Percentiles rank a stretch among this genome's conserved stretches.
These are phyloP conservation scores for Mycena chlorophos DNA, from an alignment of 768 basidiomycete genomes.

Conservation along the genomic window DNA sequence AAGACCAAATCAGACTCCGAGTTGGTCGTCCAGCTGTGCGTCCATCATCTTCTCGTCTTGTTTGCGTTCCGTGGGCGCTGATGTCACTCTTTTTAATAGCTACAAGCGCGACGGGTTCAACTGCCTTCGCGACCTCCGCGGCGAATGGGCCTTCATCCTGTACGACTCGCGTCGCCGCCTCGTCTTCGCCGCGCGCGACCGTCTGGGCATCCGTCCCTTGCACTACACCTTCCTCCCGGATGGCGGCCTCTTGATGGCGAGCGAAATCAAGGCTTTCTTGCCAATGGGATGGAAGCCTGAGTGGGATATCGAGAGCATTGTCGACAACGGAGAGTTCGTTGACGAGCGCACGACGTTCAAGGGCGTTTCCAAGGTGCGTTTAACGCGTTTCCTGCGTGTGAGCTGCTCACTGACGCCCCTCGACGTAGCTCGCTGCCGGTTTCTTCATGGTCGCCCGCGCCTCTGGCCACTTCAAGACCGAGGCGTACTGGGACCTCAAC, in stretches of 20 bases:
- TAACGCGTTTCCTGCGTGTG: neutral
- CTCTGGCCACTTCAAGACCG: constrained; percentile 9
- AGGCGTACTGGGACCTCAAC: constrained; percentile 20
- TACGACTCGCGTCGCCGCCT: constrained; percentile 20
- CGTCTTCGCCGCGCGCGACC: constrained; percentile 21
- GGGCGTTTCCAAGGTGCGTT: constrained; percentile 12
- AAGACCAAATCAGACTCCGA: constrained; percentile 24
- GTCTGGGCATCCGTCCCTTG: constrained; percentile 24
- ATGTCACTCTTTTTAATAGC: constrained; percentile 1
- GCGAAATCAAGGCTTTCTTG: constrained; percentile 23
- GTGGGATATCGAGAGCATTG: constrained; percentile 21
- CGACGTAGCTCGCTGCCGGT: constrained; percentile 4
- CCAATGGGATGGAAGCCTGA: constrained; percentile 21
- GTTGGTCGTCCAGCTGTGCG: constrained; percentile 21
- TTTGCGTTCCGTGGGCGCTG: neutral
- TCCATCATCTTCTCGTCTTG: neutral
- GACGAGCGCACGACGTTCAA: constrained; percentile 17
- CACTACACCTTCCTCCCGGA: constrained; percentile 19
- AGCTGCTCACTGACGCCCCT: neutral
- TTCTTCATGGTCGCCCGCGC: constrained; percentile 5
- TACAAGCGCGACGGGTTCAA: constrained; percentile 21
- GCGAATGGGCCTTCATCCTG: constrained; percentile 24
- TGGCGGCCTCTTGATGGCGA: constrained; percentile 16
- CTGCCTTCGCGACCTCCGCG: constrained; percentile 18
- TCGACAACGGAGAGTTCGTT: constrained; percentile 10